phyloP scores from a whole-genome alignment of 1,284 basidiomycete species.

The Dichomitus squalens region DNA sequence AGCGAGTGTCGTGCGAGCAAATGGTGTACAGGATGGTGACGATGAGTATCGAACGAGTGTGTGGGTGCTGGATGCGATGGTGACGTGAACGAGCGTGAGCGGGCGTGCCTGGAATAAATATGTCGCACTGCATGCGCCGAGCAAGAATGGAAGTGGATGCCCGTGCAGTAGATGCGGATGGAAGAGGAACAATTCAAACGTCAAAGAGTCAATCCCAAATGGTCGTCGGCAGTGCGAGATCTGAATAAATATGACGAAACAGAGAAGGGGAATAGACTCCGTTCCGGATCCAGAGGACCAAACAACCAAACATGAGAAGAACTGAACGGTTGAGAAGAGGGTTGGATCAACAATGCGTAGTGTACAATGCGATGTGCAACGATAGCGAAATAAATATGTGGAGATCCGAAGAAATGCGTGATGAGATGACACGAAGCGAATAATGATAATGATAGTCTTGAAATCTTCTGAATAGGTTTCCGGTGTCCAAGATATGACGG shows the following conservation, averaged over 20 bases:
- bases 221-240: background rate
- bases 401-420: slow-evolving; percentile 9
- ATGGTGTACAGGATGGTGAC: background rate
- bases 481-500: background rate
- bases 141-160: slow-evolving; percentile 10
- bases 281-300: background rate
- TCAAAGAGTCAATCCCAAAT: background rate
- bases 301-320: background rate
- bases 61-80: too few species aligned
- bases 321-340: background rate
- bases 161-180: background rate
- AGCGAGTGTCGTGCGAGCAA: background rate
- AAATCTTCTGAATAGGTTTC: background rate
- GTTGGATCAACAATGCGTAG: slow-evolving; percentile 19
- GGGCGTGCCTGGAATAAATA: background rate
- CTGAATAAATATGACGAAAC: slow-evolving; percentile 8
- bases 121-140: slow-evolving; percentile 1
- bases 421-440: background rate
- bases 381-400: slow-evolving; percentile 22
- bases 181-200: background rate
- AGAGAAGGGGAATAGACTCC: background rate
- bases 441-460: background rate
- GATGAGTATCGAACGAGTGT: background rate
- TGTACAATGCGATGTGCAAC: slow-evolving; percentile 23
- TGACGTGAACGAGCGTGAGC: too few species aligned